Percentiles rank a stretch among this genome's conserved stretches.
Conservation (phyloP, 2,329 filamentous ascomycete species). For the Scleromitrula shiraiana region DNA sequence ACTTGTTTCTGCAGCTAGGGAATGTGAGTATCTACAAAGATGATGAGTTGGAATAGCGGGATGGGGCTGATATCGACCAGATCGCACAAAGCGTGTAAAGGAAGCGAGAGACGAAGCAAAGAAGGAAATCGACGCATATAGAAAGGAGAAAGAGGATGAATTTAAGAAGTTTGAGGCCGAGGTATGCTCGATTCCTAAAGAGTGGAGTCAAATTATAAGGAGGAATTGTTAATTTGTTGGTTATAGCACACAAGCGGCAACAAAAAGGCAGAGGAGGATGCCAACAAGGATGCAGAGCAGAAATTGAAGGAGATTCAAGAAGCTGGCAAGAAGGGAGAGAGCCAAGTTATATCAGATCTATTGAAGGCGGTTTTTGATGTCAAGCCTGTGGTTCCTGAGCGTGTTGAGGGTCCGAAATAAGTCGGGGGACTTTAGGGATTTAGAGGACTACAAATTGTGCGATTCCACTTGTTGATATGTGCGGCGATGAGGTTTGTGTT, state of each 20-base stretch:
- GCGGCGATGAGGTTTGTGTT: background rate
- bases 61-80: constrained; percentile 34
- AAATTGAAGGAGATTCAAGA: constrained; percentile 77
- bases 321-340: constrained; percentile 71
- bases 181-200: constrained; percentile 26
- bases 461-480: background rate
- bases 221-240: constrained; percentile 8
- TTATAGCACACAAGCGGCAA: constrained; percentile 84
- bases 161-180: constrained; percentile 90
- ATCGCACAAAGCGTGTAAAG: constrained; percentile 94
- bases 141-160: constrained; percentile 81
- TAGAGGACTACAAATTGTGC: background rate
- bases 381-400: constrained; percentile 56
- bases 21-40: constrained; percentile 55
- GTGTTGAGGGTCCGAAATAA: constrained; percentile 28
- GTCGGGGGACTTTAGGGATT: background rate
- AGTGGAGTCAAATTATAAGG: background rate
- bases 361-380: constrained; percentile 80
- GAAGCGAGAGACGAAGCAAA: constrained; percentile 95
- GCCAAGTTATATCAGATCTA: constrained; percentile 73
- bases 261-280: constrained; percentile 70
- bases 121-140: constrained; percentile 94
- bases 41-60: background rate
- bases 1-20: constrained; percentile 55
- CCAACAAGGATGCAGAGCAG: constrained; percentile 69